phyloP scores from a whole-genome alignment of 495 filamentous ascomycete species.

The Penicillium longicatenatum region DNA sequence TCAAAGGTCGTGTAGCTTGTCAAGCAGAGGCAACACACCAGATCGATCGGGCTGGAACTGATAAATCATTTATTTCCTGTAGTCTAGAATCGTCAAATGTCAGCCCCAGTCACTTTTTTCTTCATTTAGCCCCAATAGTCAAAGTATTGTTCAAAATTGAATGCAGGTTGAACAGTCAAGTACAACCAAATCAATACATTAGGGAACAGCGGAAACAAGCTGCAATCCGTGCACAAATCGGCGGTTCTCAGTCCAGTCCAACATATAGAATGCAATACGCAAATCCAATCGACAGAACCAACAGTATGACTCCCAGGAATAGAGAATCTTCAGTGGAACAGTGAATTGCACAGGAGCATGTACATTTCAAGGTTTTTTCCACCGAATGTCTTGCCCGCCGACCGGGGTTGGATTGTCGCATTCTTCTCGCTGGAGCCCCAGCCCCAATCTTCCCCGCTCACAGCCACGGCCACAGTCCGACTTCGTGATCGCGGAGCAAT shows the following conservation, averaged over 20 bases:
- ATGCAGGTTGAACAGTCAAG: background rate
- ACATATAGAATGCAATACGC: background rate
- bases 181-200: background rate
- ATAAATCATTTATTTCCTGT: slow-evolving; percentile 35
- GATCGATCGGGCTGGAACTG: slow-evolving; percentile 22
- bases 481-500: slow-evolving; percentile 5
- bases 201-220: background rate
- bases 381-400: slow-evolving; percentile 3
- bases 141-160: background rate
- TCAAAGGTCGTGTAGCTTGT: slow-evolving; percentile 30
- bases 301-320: background rate
- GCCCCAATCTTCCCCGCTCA: slow-evolving; percentile 15
- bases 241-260: background rate
- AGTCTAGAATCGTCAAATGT: background rate
- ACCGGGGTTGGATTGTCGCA: slow-evolving; percentile 19
- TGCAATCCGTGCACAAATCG: background rate
- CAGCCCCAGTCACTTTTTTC: background rate
- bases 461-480: background rate
- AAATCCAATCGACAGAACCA: background rate
- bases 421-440: slow-evolving; percentile 13
- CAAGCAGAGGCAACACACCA: slow-evolving; percentile 30
- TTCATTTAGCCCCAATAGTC: background rate
- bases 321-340: background rate
- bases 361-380: background rate
- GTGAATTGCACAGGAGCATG: background rate